Evolutionary conservation across 2,329 filamentous ascomycete species (phyloP), one percentile per base, ranked within the genome.

Genomic region (Aspergillus oerlinghausenensis): DNA sequence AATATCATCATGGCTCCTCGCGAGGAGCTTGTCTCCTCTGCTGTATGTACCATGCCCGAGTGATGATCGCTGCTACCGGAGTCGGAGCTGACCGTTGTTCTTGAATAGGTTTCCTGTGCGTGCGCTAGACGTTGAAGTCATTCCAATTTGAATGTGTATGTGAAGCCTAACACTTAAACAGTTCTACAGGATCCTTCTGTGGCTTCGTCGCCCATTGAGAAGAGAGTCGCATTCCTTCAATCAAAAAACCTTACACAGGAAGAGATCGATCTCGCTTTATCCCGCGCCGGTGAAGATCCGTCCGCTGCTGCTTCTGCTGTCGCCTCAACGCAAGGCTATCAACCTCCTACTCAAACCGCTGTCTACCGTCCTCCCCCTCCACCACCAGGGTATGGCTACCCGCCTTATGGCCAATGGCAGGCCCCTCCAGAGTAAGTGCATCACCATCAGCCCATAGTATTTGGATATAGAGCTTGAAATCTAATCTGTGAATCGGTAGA

Each of bases 211-310:
- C 88, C 94, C n/a, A 79, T 96, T 60, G 94, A 97, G 70, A 97
- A 94, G 75, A 87, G 91, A 63, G 84, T 97, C 58, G 89, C 92
- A 8, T 99, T 99, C 67, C 82, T 99, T 21, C 90, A 92, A 74
- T 95, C 92, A 7, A 99, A 99, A 78, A 97, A 99, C 74, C 83
- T 99, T 54, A 97, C 93, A 0, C 89, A 94, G 73, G 93, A 97
- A 75, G 95, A 99, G 77, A 89, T 99, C 68, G 90, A 94, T 70
- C 81, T 85, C 40, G 89, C 95, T 17, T 82, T 99, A 63, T 83
- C 89, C 45, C 86, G 93, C 68, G 86, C 85, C 49, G 86, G 88
- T 61, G 85, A 85, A 66, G 83, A 82, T 63, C 71, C 79, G 48
- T 75, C 78, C 35, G 73, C 77, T 69, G 75, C 70, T 54, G 61